These are phyloP conservation scores for Schwanniomyces polymorphus DNA, from an alignment of 805 yeast genomes.

Conservation along the genomic window DNA sequence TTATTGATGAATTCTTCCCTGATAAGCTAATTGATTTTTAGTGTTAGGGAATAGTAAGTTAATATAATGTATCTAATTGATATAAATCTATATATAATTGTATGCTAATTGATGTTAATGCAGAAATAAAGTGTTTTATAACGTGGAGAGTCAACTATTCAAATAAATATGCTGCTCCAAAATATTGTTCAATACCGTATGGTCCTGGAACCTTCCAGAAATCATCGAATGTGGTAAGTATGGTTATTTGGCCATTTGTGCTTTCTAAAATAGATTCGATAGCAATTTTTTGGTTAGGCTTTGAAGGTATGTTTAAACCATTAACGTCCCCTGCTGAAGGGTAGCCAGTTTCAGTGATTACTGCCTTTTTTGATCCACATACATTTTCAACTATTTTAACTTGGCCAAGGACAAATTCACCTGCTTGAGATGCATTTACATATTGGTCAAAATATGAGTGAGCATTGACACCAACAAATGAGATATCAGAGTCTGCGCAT, in stretches of 20 bases:
- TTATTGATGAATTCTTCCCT: constrained; percentile 71
- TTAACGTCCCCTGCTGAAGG: constrained; percentile 72
- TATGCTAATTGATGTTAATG: constrained; percentile 1
- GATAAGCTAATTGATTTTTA: constrained; percentile 54
- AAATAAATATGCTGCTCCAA: constrained; percentile 60
- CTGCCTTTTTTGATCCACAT: constrained; percentile 57
- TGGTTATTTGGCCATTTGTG: constrained; percentile 60
- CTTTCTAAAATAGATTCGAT: constrained; percentile 59
- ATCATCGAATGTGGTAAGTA: constrained; percentile 81
- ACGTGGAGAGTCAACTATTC: constrained; percentile 3
- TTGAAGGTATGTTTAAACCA: constrained; percentile 72
- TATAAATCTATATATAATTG: not conserved
- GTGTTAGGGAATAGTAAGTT: constrained; percentile 1
- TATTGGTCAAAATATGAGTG: constrained; percentile 78
- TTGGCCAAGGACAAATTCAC: constrained; percentile 68
- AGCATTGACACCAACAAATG: constrained; percentile 82
- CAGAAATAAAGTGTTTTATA: not conserved
- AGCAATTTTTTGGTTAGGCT: constrained; percentile 71
- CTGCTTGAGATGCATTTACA: constrained; percentile 66
- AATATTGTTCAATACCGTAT: constrained; percentile 83
- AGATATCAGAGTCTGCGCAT: constrained; percentile 70
- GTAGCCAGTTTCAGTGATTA: constrained; percentile 86
- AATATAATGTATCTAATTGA: not conserved
- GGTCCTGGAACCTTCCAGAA: constrained; percentile 85
- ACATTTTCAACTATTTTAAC: constrained; percentile 48